These are phyloP conservation scores for Phaseolus coccineus DNA, from an alignment of 331 rosid genomes.

Conservation along the genomic window DNA sequence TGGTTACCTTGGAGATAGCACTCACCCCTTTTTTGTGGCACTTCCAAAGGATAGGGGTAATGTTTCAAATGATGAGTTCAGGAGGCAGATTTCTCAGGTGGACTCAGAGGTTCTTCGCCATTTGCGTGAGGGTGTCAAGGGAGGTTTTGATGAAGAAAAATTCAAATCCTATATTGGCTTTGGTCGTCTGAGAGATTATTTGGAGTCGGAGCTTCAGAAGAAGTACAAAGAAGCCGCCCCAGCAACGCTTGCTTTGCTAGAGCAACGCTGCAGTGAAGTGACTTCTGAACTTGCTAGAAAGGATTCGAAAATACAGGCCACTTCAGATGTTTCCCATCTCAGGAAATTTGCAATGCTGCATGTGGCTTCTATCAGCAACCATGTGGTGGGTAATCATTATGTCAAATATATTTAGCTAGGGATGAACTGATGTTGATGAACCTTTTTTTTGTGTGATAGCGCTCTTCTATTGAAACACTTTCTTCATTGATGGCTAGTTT, in stretches of 20 bases:
- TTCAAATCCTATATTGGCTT: conserved; percentile 78
- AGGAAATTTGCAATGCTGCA: conserved; percentile 81
- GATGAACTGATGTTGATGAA: not conserved
- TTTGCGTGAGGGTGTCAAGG: conserved; percentile 79
- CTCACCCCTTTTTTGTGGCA: conserved; percentile 88
- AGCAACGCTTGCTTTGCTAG: conserved; percentile 93
- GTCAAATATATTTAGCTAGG: not conserved
- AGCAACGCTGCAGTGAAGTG: conserved; percentile 91
- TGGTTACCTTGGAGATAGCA: conserved; percentile 88
- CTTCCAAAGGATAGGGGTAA: conserved; percentile 83
- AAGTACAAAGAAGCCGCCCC: conserved; percentile 98
- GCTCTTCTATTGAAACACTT: conserved; percentile 3
- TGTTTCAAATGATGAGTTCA: conserved; percentile 89
- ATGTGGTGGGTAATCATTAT: conserved; percentile 67
- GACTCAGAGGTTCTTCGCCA: conserved; percentile 83
- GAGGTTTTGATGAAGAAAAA: conserved; percentile 95
- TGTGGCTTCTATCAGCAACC: conserved; percentile 85
- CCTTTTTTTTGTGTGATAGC: not conserved
- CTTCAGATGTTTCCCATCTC: conserved; percentile 88
- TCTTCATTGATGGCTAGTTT: not conserved
- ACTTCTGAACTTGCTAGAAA: conserved; percentile 65
- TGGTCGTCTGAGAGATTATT: conserved; percentile 76
- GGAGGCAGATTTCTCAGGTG: conserved; percentile 87
- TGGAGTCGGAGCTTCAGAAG: conserved; percentile 92
- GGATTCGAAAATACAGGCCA: conserved; percentile 84